Evolutionary conservation across 2,329 filamentous ascomycete genomes (phyloP), one percentile per base, ranked within the genome.

Genomic region (Amauroascus niger): DNA sequence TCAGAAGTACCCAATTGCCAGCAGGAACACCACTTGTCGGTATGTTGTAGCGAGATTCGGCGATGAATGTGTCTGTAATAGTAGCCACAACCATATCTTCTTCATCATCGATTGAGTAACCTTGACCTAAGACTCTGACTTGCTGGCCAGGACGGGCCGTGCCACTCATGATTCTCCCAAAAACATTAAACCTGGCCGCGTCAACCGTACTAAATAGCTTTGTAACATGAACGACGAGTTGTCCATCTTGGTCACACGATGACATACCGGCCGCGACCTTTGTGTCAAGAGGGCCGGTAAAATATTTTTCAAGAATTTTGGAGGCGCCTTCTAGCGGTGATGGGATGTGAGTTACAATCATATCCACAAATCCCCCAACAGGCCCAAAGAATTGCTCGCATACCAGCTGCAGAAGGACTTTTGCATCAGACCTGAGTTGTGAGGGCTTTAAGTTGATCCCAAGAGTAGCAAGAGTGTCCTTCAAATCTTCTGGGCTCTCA

Each of bases 381-480:
- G 87, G 82, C 0, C 93, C 93, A 63, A 98, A 98, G 73, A 97
- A 98, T 65, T 95, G 88, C 66, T 88, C 86, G 68, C 91, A 97
- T 5, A 95, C 90, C 49, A 94, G 74, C 65, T 87, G 90, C 54
- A 98, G 77, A 14, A 98, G 78, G 35, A 90, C 85, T 62, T 87
- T 93, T 3, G 93, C 90, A 66, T 98, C 91, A 1, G 84, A 81
- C 69, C 86, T 93, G 68, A 94, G 88, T 66, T 97, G 89, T 6
- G 88, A 90, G 2, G 93, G 91, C 72, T 97, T 98, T 58, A 98
- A 74, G 18, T 77, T 72, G 62, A 98, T 95, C 11, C 89, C 88
- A 8, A 98, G 76, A 18, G 81, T 82, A 16, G 79, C 82, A 54
- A 98, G 73, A 0, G 89, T 93, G 45, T 79, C 78, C 64, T 86